Base-by-base conservation (phyloP, 1,139 yeast species). In the Zygosaccharomyces pseudobailii region DNA sequence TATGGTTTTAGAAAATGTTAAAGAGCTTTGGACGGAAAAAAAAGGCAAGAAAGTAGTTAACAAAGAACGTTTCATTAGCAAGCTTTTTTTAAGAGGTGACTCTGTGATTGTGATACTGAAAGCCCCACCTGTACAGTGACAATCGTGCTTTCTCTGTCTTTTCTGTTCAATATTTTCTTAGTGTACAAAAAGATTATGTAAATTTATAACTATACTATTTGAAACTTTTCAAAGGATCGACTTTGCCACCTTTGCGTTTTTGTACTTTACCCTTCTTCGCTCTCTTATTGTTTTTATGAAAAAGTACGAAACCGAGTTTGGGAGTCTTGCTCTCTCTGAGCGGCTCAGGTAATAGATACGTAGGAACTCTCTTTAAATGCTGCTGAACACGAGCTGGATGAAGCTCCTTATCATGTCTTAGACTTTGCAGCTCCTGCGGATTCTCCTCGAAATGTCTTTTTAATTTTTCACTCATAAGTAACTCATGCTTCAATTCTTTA, bases 371-470 rank as follows among this genome's bases (percentile, higher is more conserved):
- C 67, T 88, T 90, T 69, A 92, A 74, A 62, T 94, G 96, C 19
- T 81, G 70, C 68, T 90, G 97, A 6, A 84, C 79, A 65, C 95
- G 78, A 2, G 92, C 74, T 8, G 95, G 84, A 62, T 90, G 95
- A 50, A 87, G 67, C 57, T 87, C 96, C 60, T 83, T 86, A 65
- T 92, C 98, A 63, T 92, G 98, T 65, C 97, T 84, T 65, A 92
- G 78, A 45, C 85, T 81, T 10, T 82, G 82, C 61, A 92, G 75
- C 68, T 94, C 98, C 62, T 88, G 95, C n/a, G 98, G 98, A 65
- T 92, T 92, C 63, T 92, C 98, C 68, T 92, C 97, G 63, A 94
- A 94, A 70, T 89, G 95, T 61, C 97, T 80, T 68, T 89, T 89
- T 63, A 94, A 77, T 62, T 88, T 89, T 54, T 89, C 97, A 55